Evolutionary conservation across 2,329 filamentous ascomycete genomes (phyloP).

Genomic region (Diaporthe australafricana): DNA sequence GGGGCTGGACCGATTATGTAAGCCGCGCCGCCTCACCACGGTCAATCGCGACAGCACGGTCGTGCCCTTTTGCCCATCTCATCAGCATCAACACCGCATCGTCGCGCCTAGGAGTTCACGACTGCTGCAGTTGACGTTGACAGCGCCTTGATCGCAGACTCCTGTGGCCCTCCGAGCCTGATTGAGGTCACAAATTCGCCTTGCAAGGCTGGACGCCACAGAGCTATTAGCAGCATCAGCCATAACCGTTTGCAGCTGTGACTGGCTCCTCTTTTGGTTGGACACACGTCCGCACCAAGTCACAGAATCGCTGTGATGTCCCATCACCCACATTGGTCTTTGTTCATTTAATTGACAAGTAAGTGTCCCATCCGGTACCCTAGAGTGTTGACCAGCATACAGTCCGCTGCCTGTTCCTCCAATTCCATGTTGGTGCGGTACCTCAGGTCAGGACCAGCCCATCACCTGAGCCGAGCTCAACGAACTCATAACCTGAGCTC

Average conservation of each 20-base stretch:
- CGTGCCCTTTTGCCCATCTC: too few species aligned
- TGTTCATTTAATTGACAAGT: not conserved
- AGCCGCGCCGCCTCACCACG: too few species aligned
- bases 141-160: not conserved
- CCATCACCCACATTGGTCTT: not conserved
- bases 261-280: not conserved
- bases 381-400: not conserved
- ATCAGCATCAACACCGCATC: not conserved
- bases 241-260: slow-evolving; percentile 12
- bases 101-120: not conserved
- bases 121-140: not conserved
- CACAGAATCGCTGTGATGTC: not conserved
- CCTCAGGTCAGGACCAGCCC: slow-evolving; percentile 60
- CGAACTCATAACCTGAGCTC: slow-evolving; percentile 58
- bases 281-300: slow-evolving; percentile 1
- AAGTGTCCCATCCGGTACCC: too few species aligned
- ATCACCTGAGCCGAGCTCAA: slow-evolving; percentile 67
- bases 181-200: too few species aligned
- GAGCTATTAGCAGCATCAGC: not conserved
- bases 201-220: too few species aligned
- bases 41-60: too few species aligned
- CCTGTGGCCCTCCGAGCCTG: not conserved
- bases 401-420: not conserved
- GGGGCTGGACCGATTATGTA: not conserved
- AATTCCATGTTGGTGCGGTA: not conserved